Conservation (phyloP, 2,329 filamentous ascomycete genomes). For the Bipolaris victoriae region DNA sequence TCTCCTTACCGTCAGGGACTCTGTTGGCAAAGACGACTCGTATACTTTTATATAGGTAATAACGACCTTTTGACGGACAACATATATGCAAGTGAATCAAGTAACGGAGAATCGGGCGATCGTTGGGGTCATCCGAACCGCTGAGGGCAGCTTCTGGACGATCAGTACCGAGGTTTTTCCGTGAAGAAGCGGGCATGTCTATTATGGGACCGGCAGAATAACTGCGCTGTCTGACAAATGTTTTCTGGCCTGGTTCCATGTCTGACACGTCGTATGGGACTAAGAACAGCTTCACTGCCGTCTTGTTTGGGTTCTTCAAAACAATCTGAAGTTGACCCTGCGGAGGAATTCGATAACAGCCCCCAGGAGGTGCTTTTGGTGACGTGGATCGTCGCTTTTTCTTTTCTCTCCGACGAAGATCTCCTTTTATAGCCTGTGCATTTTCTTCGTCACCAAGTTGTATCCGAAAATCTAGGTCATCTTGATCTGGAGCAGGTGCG, state of each 20-base stretch:
- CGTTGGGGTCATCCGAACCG: slow-evolving; percentile 58
- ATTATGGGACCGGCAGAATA: slow-evolving; percentile 88
- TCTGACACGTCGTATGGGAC: slow-evolving; percentile 90
- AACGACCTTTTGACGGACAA: slow-evolving; percentile 80
- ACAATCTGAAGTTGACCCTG: slow-evolving; percentile 95
- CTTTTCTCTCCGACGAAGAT: slow-evolving; percentile 59
- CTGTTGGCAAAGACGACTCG: slow-evolving; percentile 96
- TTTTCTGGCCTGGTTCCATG: slow-evolving; percentile 94
- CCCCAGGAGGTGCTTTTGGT: slow-evolving; percentile 76
- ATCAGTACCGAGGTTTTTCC: slow-evolving; percentile 59
- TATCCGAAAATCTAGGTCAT: slow-evolving; percentile 34
- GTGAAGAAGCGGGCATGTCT: slow-evolving; percentile 65
- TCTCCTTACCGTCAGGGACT: slow-evolving; percentile 94
- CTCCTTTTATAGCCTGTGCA: slow-evolving; percentile 29
- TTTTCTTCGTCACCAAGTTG: slow-evolving; percentile 26
- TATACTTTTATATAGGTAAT: slow-evolving; percentile 89
- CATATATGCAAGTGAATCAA: slow-evolving; percentile 93
- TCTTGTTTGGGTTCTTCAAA: slow-evolving; percentile 98
- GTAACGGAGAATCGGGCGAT: slow-evolving; percentile 81
- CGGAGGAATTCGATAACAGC: slow-evolving; percentile 91
- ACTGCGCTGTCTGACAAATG: slow-evolving; percentile 91
- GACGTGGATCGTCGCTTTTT: slow-evolving; percentile 62
- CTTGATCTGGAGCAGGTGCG: slow-evolving; percentile 28
- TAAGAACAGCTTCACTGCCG: slow-evolving; percentile 93
- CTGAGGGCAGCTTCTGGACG: slow-evolving; percentile 60